Evolutionary conservation across 1,284 basidiomycete genomes (phyloP).

Genomic region (Mycena citricolor): DNA sequence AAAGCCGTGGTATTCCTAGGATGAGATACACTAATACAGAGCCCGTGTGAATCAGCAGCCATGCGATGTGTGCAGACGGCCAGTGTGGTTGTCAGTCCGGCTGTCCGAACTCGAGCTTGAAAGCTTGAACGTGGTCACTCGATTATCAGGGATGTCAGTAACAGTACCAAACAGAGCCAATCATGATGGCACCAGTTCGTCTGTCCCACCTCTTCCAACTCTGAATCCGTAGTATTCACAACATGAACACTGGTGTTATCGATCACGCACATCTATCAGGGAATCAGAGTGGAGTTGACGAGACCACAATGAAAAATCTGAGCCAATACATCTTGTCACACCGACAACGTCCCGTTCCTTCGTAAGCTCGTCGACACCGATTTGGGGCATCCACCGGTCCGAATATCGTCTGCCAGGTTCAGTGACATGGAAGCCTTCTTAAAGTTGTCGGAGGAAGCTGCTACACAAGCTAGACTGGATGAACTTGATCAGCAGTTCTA

Average conservation of each 20-base stretch:
- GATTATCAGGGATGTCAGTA: too few species aligned
- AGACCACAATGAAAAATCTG: too few species aligned
- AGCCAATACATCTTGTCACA: conserved; percentile 34
- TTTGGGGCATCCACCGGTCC: background rate
- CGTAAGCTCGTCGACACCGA: conserved; percentile 27
- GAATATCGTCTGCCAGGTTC: conserved; percentile 28
- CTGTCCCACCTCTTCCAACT: background rate
- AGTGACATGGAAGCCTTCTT: conserved; percentile 36
- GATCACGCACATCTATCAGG: background rate
- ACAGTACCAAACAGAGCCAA: too few species aligned
- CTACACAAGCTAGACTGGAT: conserved; percentile 34
- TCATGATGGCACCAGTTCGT: background rate
- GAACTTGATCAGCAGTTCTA: conserved; percentile 46
- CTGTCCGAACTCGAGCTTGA: too few species aligned
- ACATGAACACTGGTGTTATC: background rate
- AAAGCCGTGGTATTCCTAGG: too few species aligned
- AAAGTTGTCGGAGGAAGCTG: conserved; percentile 28
- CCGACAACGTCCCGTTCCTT: conserved; percentile 35
- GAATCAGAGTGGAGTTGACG: too few species aligned
- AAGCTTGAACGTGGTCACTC: too few species aligned
- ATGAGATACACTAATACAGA: too few species aligned
- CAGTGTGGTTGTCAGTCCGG: too few species aligned
- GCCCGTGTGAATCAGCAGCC: too few species aligned
- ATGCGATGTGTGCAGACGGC: too few species aligned
- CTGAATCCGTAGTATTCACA: background rate